Conservation (phyloP, 2,329 filamentous ascomycete species). For the Calonectria montana region DNA sequence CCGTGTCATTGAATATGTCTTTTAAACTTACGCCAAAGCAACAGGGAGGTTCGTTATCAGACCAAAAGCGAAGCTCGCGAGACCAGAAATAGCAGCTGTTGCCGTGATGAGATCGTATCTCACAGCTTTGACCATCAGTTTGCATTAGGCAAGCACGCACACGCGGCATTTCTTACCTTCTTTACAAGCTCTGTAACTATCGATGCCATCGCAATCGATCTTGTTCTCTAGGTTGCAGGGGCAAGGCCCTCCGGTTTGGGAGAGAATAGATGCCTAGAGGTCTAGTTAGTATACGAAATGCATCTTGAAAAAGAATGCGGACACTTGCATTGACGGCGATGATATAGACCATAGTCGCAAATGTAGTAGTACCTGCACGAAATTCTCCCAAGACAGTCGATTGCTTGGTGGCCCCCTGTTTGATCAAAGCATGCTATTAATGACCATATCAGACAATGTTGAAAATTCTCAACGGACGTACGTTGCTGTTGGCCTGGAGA, state of each 20-base stretch:
- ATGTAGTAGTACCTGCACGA: slow-evolving; percentile 70
- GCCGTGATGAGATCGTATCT: slow-evolving; percentile 82
- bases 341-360: slow-evolving; percentile 43
- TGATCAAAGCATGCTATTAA: neutral
- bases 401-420: slow-evolving; percentile 61
- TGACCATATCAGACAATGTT: neutral
- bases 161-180: slow-evolving; percentile 2
- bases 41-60: slow-evolving; percentile 35
- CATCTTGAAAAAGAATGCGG: neutral
- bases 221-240: slow-evolving; percentile 27
- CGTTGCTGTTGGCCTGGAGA: slow-evolving; percentile 31
- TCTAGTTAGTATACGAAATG: neutral
- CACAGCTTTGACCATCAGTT: slow-evolving; percentile 53
- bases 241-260: slow-evolving; percentile 31
- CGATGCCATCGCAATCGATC: slow-evolving; percentile 59
- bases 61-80: slow-evolving; percentile 59
- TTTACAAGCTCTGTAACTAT: slow-evolving; percentile 55
- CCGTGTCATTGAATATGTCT: slow-evolving; percentile 56
- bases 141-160: rapidly evolving
- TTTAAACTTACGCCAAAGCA: slow-evolving; percentile 27
- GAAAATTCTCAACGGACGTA: slow-evolving; percentile 1
- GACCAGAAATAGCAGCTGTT: slow-evolving; percentile 79
- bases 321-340: slow-evolving; percentile 37
- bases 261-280: slow-evolving; percentile 27
- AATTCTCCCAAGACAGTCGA: slow-evolving; percentile 73